Evolutionary conservation across 139 green algal species (phyloP), one percentile per base, ranked within the genome.

Genomic region (Auxenochlorella pyrenoidosa): DNA sequence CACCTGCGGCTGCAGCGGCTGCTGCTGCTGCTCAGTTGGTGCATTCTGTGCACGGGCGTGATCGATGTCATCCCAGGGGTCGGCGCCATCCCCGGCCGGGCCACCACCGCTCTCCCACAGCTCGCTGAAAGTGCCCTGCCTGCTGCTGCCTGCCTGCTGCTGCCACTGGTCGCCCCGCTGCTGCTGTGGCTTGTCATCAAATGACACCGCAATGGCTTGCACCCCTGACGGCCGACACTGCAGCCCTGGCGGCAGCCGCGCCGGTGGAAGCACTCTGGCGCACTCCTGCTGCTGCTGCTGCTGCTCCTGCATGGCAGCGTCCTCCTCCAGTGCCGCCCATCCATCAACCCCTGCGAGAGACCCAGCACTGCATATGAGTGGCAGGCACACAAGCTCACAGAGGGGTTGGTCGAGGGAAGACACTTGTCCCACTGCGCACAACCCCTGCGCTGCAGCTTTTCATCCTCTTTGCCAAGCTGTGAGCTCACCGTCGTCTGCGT

Each of bases 401-500:
- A 54, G 6, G 47, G 8, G 8, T 18, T 6, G 47, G 47, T 54
- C 6, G 8, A 54, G 47, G 47, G 6, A 10, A 10, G 10, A 18
- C 47, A 54, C 47, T 18, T 54, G 47, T 54, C 47, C n/a, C 10
- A 10, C 47, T 54, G 47, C 47, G 47, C 47, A 18, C 47, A 18
- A 10, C 47, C 47, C 47, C 47, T 6, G 10, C 10, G 47, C 47
- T 54, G 47, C 10, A 10, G 47, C 6, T 10, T 10, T 54, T 54
- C 10, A 10, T 6, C 47, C 8, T 6, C 47, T 54, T 54, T 6
- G 10, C 6, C 47, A 6, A 18, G 47, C 47, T 54, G 47, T 54
- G 47, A 75, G n/a, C 79, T n/a, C 60, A 84, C 79, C 79, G 10
- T 84, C 38, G 38, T 84, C 79, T 8, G 60, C 59, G 6, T 84